Evolutionary conservation across 2,329 filamentous ascomycete genomes (phyloP).

Genomic region (Fusarium graminum): DNA sequence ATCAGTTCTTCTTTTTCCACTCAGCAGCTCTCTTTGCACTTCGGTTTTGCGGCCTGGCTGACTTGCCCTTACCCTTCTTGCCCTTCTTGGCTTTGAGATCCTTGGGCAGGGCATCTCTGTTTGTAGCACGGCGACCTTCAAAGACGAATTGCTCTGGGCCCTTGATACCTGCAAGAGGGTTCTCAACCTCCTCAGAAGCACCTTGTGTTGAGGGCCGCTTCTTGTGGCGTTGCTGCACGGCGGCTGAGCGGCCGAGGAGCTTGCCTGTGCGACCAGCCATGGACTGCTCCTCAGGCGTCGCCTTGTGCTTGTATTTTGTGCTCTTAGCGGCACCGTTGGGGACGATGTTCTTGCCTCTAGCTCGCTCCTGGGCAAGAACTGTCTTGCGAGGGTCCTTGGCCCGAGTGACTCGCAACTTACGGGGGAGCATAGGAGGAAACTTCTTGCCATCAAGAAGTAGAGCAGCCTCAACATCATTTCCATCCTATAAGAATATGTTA

Average conservation of each 20-base stretch:
- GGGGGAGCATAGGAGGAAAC: slow-evolving; percentile 93
- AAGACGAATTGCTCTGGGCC: slow-evolving; percentile 81
- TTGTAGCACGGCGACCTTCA: slow-evolving; percentile 81
- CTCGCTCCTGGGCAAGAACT: slow-evolving; percentile 58
- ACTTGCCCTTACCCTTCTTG: slow-evolving; percentile 62
- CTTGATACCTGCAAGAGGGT: slow-evolving; percentile 55
- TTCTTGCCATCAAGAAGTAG: slow-evolving; percentile 90
- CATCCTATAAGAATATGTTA: slow-evolving; percentile 66
- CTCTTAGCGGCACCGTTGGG: slow-evolving; percentile 56
- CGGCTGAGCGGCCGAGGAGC: slow-evolving; percentile 78
- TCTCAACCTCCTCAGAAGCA: slow-evolving; percentile 38
- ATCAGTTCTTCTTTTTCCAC: slow-evolving; percentile 60
- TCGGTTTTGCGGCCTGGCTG: slow-evolving; percentile 55
- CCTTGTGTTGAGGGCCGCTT: slow-evolving; percentile 38
- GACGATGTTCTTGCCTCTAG: slow-evolving; percentile 51
- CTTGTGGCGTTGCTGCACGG: slow-evolving; percentile 60
- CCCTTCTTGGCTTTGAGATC: slow-evolving; percentile 70
- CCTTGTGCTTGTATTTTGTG: slow-evolving; percentile 76
- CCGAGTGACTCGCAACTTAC: slow-evolving; percentile 85
- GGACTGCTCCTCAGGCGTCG: slow-evolving; percentile 76
- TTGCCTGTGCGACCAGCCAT: slow-evolving; percentile 79
- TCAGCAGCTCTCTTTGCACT: slow-evolving; percentile 57
- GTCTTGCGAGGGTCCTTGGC: slow-evolving; percentile 81
- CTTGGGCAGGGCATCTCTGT: slow-evolving; percentile 73
- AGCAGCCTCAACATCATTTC: slow-evolving; percentile 90